phyloP scores from a whole-genome alignment of 768 basidiomycete genomes.

The Leccinum olivaceopallidum region DNA sequence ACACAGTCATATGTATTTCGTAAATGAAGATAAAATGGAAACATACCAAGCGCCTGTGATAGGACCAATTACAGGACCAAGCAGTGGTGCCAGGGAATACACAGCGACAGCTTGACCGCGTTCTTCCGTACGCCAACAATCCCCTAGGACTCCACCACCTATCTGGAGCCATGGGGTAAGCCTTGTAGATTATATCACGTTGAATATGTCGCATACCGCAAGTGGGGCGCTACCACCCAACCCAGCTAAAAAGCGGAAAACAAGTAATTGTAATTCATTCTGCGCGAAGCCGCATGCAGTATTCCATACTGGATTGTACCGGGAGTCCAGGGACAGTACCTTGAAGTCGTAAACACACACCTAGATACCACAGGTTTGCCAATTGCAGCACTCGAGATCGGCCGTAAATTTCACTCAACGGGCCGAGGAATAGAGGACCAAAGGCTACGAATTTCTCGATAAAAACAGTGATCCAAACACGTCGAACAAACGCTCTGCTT shows the following conservation, averaged over 20 bases:
- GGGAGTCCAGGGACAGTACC: background rate
- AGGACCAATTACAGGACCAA: constrained; percentile 67
- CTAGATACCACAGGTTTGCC: constrained; percentile 66
- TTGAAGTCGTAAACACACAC: constrained; percentile 32
- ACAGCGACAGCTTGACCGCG: constrained; percentile 64
- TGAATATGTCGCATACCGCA: constrained; percentile 32
- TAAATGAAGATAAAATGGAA: background rate
- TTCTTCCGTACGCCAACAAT: constrained; percentile 61
- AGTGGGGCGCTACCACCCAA: constrained; percentile 74
- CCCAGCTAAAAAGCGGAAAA: constrained; percentile 68
- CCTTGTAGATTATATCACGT: background rate
- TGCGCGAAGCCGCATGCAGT: constrained; percentile 63
- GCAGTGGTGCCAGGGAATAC: constrained; percentile 62
- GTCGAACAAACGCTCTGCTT: constrained; percentile 9
- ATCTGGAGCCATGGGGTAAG: constrained; percentile 34
- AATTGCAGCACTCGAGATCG: constrained; percentile 60
- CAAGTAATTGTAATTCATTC: constrained; percentile 57
- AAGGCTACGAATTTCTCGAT: background rate
- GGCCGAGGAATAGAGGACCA: constrained; percentile 45
- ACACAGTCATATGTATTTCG: background rate
- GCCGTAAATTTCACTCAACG: constrained; percentile 72
- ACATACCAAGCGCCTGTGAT: constrained; percentile 59
- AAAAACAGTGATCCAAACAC: background rate
- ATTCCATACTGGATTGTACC: constrained; percentile 51
- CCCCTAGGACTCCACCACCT: constrained; percentile 66